Evolutionary conservation across 768 basidiomycete species (phyloP), one percentile per base, ranked within the genome.

Genomic region (Auriscalpium orientale): DNA sequence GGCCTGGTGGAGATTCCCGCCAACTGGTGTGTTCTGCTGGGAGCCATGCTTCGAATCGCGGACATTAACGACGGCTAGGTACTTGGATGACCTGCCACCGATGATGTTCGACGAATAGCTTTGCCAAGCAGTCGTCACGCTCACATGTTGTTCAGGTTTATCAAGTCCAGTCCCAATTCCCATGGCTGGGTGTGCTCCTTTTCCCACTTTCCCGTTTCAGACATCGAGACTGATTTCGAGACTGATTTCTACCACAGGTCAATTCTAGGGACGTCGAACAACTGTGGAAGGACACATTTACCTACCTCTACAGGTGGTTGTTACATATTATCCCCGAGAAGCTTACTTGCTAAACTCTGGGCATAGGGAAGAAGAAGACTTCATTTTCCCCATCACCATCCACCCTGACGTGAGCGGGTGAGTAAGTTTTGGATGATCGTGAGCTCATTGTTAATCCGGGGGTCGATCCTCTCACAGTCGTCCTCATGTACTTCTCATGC

Each of bases 311-410:
- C 66, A 71, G 79, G 82, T 80, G 58, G 35, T 62, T 36, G 33
- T 34, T 8, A 12, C 18, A 9, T 10, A 12, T 20, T 22, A 3
- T 38, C 28, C 28, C 28, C 28, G 28, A 28, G 28, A 28, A 1
- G 28, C 28, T 45, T 16, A 18, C 13, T 22, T 13, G 16, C 8
- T 40, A 21, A 11, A 60, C 45, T 44, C 51, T 54, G 50, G 56
- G 28, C 54, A 40, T 50, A 80, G 81, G 46, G 82, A 83, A 58
- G 80, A 84, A 67, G 77, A 80, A 60, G 76, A 80, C 65, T 84
- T 85, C 56, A 76, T 84, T n/a, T 85, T 87, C 62, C 86, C 86
- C 0, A 79, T 89, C 56, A 89, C 87, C 2, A 86, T 91, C 43
- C 88, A 89, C 62, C 87, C 88, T 1, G 87, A 89, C 61, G 85